These are phyloP conservation scores for Psidium friedrichsthalianum DNA, from an alignment of 345 rosid genomes.

Conservation along the genomic window DNA sequence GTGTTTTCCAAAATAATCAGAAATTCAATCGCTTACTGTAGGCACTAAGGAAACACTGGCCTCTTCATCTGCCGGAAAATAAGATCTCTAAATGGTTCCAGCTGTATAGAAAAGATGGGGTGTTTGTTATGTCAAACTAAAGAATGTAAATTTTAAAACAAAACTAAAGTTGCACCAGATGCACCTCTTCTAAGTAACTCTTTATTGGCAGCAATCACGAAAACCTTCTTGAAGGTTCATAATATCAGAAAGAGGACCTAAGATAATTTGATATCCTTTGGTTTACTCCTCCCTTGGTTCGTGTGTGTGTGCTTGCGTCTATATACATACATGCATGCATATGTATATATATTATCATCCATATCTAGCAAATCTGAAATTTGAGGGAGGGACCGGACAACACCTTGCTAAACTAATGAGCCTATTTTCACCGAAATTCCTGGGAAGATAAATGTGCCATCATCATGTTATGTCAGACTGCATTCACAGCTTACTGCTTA, in stretches of 20 bases:
- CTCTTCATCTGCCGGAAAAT: constrained; percentile 91
- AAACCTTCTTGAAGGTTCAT: not conserved
- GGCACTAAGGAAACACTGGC: constrained; percentile 51
- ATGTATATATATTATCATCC: too few relatives aligned
- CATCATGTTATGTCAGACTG: not conserved
- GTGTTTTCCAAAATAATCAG: constrained; percentile 74
- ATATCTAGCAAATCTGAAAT: not conserved
- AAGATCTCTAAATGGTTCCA: constrained; percentile 86
- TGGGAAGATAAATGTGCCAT: not conserved
- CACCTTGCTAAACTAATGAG: not conserved
- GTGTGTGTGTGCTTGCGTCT: too few relatives aligned
- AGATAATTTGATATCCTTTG: not conserved
- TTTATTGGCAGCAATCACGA: not conserved
- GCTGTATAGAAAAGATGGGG: constrained; percentile 22
- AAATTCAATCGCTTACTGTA: constrained; percentile 68
- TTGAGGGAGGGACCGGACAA: not conserved
- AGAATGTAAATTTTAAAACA: not conserved
- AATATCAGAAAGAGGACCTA: not conserved
- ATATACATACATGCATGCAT: too few relatives aligned
- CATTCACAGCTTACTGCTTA: not conserved
- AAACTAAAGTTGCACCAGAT: not conserved
- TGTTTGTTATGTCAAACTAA: not conserved
- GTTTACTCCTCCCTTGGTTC: not conserved
- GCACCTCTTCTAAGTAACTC: too few relatives aligned
- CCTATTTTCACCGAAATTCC: not conserved